phyloP scores from a whole-genome alignment of 1,284 basidiomycete species.

The Ustilago crameri region DNA sequence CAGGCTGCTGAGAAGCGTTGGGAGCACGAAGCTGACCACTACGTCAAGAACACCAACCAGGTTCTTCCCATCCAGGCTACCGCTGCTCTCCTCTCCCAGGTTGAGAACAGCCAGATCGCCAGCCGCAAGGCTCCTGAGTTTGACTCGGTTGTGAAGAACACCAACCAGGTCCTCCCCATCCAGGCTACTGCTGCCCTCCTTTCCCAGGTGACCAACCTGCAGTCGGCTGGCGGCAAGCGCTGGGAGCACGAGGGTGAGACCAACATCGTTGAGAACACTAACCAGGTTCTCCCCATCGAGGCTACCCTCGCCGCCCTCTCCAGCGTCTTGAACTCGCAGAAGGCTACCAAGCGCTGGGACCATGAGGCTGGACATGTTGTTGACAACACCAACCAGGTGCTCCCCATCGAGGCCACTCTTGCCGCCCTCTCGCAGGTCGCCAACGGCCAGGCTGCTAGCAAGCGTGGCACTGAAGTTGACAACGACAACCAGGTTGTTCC shows the following conservation, averaged over 20 bases:
- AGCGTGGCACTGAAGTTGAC: conserved; percentile 17
- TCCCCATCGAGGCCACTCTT: conserved; percentile 43
- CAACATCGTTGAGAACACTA: conserved; percentile 24
- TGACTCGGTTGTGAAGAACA: not conserved
- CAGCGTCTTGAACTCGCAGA: conserved; percentile 33
- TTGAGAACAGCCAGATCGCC: conserved; percentile 15
- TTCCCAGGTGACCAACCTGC: conserved; percentile 25
- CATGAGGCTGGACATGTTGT: conserved; percentile 3
- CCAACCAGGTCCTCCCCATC: conserved; percentile 1
- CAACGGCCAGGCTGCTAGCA: conserved; percentile 23
- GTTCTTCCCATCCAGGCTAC: conserved; percentile 28
- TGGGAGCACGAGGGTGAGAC: conserved; percentile 8
- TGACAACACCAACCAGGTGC: conserved; percentile 36
- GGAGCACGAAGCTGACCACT: conserved; percentile 7
- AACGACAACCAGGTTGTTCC: conserved; percentile 45
- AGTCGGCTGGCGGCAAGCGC: conserved; percentile 13
- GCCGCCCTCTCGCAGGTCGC: conserved; percentile 39
- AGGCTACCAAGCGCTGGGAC: conserved; percentile 12
- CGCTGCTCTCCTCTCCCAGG: conserved; percentile 5
- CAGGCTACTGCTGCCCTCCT: conserved; percentile 14
- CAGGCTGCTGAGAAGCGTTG: conserved; percentile 15
- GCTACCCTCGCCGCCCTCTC: conserved; percentile 41
- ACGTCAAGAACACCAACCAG: conserved; percentile 28
- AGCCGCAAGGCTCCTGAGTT: conserved; percentile 14
- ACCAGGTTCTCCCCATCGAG: conserved; percentile 36